These are phyloP conservation scores for Flaveria linearis DNA, from an alignment of 129 eudicot species.

Conservation along the genomic window DNA sequence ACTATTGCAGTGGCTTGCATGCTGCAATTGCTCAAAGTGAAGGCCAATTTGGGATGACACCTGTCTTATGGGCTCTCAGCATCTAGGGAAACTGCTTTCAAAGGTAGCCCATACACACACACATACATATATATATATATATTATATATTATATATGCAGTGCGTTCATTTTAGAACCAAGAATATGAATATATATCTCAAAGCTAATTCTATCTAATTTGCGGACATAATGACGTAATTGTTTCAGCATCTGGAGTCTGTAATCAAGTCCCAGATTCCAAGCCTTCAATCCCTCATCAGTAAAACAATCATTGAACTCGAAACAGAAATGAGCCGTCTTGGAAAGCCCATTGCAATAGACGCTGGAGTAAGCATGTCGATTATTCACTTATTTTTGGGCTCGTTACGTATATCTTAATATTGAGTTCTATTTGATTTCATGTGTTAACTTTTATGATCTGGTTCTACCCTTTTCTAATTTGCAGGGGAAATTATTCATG, in stretches of 20 bases:
- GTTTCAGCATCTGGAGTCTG: neutral
- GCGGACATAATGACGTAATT: neutral
- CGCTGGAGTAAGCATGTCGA: neutral
- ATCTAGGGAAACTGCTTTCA: neutral
- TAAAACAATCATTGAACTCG: neutral
- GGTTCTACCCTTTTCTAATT: neutral
- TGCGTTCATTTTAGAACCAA: no score
- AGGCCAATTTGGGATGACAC: conserved; percentile 85
- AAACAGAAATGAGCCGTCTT: neutral
- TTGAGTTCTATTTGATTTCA: neutral
- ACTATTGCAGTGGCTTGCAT: conserved; percentile 84
- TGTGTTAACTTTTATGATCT: neutral
- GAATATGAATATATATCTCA: no score
- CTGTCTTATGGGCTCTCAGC: conserved; percentile 45
- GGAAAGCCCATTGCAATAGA: neutral
- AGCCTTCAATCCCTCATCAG: neutral
- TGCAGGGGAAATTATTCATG: conserved; percentile 87
- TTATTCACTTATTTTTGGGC: no score
- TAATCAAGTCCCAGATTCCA: neutral
- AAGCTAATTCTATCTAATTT: neutral
- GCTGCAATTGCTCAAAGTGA: conserved; percentile 80
- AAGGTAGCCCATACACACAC: no score
- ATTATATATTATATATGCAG: no score
- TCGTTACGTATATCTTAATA: no score
- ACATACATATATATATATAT: no score